Conservation (phyloP, 2,329 filamentous ascomycete genomes). For the Cercospora beticola region DNA sequence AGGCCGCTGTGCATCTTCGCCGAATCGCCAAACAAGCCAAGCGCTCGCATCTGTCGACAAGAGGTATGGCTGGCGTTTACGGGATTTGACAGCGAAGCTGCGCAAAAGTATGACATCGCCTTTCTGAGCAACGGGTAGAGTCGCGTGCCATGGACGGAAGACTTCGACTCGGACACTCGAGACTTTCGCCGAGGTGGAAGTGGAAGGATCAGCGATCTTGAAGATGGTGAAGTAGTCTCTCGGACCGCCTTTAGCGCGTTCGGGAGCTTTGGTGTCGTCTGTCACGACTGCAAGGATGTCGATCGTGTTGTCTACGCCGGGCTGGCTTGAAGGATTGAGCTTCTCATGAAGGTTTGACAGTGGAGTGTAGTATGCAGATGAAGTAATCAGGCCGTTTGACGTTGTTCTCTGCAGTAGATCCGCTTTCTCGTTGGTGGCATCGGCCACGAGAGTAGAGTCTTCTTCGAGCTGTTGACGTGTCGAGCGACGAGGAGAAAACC, state of each 20-base stretch:
- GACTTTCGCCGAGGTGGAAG: conserved; percentile 14
- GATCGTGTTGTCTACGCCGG: conserved; percentile 35
- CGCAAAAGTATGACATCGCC: conserved; percentile 50
- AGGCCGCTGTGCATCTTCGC: conserved; percentile 28
- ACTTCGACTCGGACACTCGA: conserved; percentile 38
- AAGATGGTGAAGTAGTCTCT: conserved; percentile 47
- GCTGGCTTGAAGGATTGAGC: conserved; percentile 43
- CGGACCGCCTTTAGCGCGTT: conserved; percentile 44
- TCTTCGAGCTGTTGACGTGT: conserved; percentile 12
- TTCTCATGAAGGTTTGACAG: conserved; percentile 41
- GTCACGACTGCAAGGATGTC: conserved; percentile 49
- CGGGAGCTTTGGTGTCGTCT: conserved; percentile 34
- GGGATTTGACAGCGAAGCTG: conserved; percentile 44
- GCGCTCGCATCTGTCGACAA: conserved; percentile 45
- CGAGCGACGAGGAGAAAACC: conserved; percentile 38
- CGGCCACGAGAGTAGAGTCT: conserved; percentile 7
- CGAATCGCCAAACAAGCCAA: conserved; percentile 50
- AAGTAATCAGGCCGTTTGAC: conserved; percentile 15
- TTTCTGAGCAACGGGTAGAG: conserved; percentile 42
- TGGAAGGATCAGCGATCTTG: conserved; percentile 42
- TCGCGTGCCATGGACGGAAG: conserved; percentile 46
- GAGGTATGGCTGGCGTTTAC: conserved; percentile 40
- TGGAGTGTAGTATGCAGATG: conserved; percentile 48
- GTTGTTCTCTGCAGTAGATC: conserved; percentile 9
- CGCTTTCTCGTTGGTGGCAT: conserved; percentile 1